Conservation (phyloP, 2,329 filamentous ascomycete genomes). For the Drechslera avenae region DNA sequence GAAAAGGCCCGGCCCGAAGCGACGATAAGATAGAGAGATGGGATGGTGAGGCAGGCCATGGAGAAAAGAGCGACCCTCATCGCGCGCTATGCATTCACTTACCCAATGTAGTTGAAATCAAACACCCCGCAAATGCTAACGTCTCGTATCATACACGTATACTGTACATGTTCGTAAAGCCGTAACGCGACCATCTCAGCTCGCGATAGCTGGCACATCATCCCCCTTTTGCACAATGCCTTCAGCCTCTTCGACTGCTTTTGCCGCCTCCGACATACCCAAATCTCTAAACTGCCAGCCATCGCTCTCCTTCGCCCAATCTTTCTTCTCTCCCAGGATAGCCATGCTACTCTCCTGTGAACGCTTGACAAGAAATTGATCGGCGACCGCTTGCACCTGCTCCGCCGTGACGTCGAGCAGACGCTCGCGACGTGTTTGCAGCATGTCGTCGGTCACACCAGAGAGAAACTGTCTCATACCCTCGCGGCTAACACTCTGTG, state of each 20-base stretch:
- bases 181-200: neutral
- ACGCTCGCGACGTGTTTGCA: constrained; percentile 79
- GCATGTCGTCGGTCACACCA: constrained; percentile 87
- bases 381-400: constrained; percentile 79
- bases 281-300: constrained; percentile 79
- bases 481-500: constrained; percentile 82
- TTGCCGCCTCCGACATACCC: constrained; percentile 56
- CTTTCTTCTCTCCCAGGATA: constrained; percentile 82
- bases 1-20: neutral
- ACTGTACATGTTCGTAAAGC: constrained; percentile 16
- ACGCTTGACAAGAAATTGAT: constrained; percentile 77
- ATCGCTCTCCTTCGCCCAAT: constrained; percentile 68
- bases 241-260: constrained; percentile 29
- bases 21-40: neutral
- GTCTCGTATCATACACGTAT: constrained; percentile 19
- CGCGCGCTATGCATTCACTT: constrained; percentile 20
- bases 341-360: constrained; percentile 68
- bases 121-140: constrained; percentile 20
- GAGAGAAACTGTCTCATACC: constrained; percentile 85
- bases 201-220: constrained; percentile 17
- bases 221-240: constrained; percentile 25
- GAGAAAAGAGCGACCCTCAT: constrained; percentile 5
- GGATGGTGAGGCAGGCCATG: constrained; percentile 1
- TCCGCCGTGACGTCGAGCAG: constrained; percentile 83
- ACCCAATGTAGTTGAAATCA: constrained; percentile 4